Evolutionary conservation across 176 grass and related monocot genomes (phyloP).

Genomic region (Luzula sylvatica): DNA sequence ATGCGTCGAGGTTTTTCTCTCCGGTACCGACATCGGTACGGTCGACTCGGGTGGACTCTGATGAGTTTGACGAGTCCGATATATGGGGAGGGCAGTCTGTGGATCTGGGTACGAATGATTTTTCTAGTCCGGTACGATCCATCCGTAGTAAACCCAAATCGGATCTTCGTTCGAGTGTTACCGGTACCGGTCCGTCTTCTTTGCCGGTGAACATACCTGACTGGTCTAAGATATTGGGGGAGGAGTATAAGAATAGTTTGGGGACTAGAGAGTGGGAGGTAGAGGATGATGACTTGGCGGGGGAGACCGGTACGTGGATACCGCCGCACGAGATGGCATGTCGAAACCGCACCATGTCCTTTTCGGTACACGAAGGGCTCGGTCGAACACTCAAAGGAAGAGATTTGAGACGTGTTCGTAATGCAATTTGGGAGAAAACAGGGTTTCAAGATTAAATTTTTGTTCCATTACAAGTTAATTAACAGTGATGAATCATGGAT

Average conservation of each 20-base stretch:
- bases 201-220: slow-evolving; percentile 81
- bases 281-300: slow-evolving; percentile 11
- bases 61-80: slow-evolving; percentile 52
- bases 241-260: slow-evolving; percentile 35
- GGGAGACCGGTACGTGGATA: slow-evolving; percentile 25
- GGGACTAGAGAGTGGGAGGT: slow-evolving; percentile 19
- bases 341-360: slow-evolving; percentile 54
- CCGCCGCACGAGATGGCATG: slow-evolving; percentile 85
- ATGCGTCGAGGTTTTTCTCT: slow-evolving; percentile 47
- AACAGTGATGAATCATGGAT: background rate
- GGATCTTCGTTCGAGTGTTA: background rate
- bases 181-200: slow-evolving; percentile 21
- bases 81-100: slow-evolving; percentile 52
- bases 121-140: slow-evolving; percentile 13
- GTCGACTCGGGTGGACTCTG: slow-evolving; percentile 17
- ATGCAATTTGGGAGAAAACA: slow-evolving; percentile 96
- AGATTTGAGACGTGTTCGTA: slow-evolving; percentile 84
- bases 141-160: slow-evolving; percentile 15
- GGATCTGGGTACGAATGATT: slow-evolving; percentile 17
- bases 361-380: slow-evolving; percentile 80
- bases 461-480: background rate
- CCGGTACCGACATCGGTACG: slow-evolving; percentile 15
- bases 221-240: slow-evolving; percentile 77
- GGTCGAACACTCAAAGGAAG: slow-evolving; percentile 92
- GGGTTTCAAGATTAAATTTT: slow-evolving; percentile 76